Conservation (phyloP, 2,329 filamentous ascomycete genomes). For the Penicillium verrucosum region DNA sequence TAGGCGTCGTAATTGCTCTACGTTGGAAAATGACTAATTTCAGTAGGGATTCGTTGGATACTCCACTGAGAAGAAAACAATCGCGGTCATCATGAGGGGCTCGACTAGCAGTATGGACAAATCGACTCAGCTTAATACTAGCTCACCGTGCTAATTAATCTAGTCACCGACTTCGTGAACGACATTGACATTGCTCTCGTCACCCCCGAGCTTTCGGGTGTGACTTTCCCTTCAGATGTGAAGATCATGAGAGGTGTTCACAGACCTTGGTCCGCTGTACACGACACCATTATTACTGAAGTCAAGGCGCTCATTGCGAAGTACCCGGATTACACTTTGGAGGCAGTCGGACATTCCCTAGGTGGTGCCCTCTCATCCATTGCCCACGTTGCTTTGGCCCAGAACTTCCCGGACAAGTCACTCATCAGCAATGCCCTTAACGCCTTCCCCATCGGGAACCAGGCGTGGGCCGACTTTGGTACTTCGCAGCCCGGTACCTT, state of each 20-base stretch:
- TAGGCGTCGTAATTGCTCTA: background rate
- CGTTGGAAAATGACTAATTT: background rate
- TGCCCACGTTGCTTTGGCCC: constrained; percentile 31
- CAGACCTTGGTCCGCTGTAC: constrained; percentile 29
- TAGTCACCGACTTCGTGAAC: constrained; percentile 24
- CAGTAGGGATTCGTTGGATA: constrained; percentile 30
- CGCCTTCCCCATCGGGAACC: constrained; percentile 33
- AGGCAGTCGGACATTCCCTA: constrained; percentile 32
- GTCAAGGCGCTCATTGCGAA: constrained; percentile 25
- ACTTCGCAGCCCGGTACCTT: constrained; percentile 23
- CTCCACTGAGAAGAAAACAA: constrained; percentile 23
- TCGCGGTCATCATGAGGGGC: constrained; percentile 32
- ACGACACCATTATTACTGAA: constrained; percentile 29
- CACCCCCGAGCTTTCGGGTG: constrained; percentile 26
- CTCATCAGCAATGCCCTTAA: constrained; percentile 33
- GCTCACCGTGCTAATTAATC: background rate
- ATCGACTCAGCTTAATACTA: background rate
- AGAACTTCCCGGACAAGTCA: constrained; percentile 30
- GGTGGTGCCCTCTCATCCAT: constrained; percentile 33
- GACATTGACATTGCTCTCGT: constrained; percentile 26
- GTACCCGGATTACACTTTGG: constrained; percentile 30
- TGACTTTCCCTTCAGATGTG: constrained; percentile 27
- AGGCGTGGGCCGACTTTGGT: constrained; percentile 26
- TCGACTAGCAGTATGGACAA: constrained; percentile 24
- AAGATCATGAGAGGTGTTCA: constrained; percentile 30